phyloP scores from a whole-genome alignment of 1,284 basidiomycete genomes.

The Microbotryomycetes sp. region DNA sequence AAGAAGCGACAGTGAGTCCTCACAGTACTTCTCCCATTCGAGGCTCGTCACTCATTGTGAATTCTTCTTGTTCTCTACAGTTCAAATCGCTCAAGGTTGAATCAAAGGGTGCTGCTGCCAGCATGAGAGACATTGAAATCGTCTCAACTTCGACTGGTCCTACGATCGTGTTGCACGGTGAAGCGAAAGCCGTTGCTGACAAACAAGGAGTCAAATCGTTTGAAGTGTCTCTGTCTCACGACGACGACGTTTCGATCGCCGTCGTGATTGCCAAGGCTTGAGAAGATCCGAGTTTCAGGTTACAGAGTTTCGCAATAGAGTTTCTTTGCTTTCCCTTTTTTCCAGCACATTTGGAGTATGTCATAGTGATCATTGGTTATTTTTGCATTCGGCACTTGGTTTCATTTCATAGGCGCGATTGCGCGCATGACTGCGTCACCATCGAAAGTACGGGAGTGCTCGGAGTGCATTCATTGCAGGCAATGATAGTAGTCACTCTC shows the following conservation, averaged over 20 bases:
- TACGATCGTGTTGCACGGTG: slow-evolving; percentile 60
- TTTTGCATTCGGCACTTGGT: no score
- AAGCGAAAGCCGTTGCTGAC: slow-evolving; percentile 66
- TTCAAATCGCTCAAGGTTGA: slow-evolving; percentile 94
- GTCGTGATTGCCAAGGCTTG: slow-evolving; percentile 24
- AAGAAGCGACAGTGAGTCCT: slow-evolving; percentile 52
- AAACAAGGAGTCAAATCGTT: slow-evolving; percentile 68
- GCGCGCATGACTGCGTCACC: no score
- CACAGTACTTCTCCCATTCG: background rate
- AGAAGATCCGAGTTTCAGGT: no score
- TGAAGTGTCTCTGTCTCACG: slow-evolving; percentile 80
- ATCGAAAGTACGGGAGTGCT: no score
- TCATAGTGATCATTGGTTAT: no score
- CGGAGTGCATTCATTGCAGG: no score
- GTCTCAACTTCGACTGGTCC: slow-evolving; percentile 54
- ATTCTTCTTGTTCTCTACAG: background rate
- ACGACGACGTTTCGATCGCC: slow-evolving; percentile 38
- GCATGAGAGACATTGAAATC: slow-evolving; percentile 96
- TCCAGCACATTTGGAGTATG: no score
- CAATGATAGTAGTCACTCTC: no score
- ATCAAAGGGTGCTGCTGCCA: slow-evolving; percentile 83
- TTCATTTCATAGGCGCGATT: no score
- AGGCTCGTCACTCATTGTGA: background rate
- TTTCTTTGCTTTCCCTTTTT: no score
- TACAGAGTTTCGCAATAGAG: no score